Evolutionary conservation across 2,329 filamentous ascomycete genomes (phyloP).

Genomic region (Coniella lustricola): DNA sequence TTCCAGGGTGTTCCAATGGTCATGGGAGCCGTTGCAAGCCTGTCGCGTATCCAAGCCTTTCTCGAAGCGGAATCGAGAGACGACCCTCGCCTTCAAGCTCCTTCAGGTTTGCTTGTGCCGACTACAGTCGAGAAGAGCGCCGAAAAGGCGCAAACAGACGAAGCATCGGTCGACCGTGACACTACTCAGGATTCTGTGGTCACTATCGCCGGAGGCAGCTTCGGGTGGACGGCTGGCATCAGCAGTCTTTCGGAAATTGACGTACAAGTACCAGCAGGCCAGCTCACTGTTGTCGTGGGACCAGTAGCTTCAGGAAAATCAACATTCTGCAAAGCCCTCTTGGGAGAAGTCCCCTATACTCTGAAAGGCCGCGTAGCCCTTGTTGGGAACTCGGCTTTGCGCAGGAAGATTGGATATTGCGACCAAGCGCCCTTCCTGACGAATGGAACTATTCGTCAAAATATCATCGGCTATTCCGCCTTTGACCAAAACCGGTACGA

Average conservation of each 20-base stretch:
- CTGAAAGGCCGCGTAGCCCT: neutral
- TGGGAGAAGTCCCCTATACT: constrained; percentile 13
- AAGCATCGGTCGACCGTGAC: neutral
- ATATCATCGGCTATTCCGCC: constrained; percentile 9
- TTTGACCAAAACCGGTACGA: constrained; percentile 22
- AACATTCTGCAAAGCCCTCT: constrained; percentile 13
- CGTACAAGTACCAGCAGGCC: constrained; percentile 23
- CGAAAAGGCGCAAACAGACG: neutral
- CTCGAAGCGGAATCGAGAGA: constrained; percentile 24
- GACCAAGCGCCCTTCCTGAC: constrained; percentile 23
- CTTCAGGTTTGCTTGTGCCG: neutral
- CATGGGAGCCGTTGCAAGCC: constrained; percentile 26
- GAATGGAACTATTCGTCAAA: constrained; percentile 9
- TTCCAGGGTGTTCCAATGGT: constrained; percentile 28
- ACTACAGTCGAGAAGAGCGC: neutral
- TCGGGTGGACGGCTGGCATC: constrained; percentile 27
- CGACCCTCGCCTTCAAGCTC: constrained; percentile 20
- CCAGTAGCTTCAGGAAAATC: constrained; percentile 18
- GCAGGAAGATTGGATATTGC: neutral
- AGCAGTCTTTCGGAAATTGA: constrained; percentile 25
- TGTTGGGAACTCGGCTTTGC: neutral
- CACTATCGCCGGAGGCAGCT: constrained; percentile 20
- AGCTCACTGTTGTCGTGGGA: constrained; percentile 10
- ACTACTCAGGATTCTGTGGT: constrained; percentile 2
- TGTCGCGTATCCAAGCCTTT: constrained; percentile 31